These are phyloP conservation scores for Globomyces sp. DNA, from an alignment of 371 early-diverging fungal species.

Conservation along the genomic window DNA sequence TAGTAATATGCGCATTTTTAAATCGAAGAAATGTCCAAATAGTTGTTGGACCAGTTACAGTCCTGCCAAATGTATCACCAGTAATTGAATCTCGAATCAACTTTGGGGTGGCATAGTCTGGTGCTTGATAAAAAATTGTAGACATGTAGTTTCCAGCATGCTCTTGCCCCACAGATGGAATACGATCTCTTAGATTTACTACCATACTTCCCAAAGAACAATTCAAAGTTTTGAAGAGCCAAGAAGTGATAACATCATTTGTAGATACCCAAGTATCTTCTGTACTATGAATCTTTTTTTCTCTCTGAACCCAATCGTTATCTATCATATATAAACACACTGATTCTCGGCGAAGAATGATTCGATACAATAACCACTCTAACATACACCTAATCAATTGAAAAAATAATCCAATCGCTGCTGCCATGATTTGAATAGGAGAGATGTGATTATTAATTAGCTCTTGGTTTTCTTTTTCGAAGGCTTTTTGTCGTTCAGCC, in stretches of 20 bases:
- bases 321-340: too few species aligned
- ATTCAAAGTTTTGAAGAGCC: neutral
- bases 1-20: too few species aligned
- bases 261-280: conserved; percentile 1
- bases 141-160: conserved; percentile 14
- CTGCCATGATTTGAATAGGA: neutral
- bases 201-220: conserved; percentile 14
- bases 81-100: too few species aligned
- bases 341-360: neutral
- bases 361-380: neutral
- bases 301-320: neutral
- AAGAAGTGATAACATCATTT: conserved; percentile 13
- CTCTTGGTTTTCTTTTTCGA: neutral
- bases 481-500: neutral
- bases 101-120: too few species aligned
- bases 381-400: neutral
- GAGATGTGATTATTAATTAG: neutral
- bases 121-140: too few species aligned
- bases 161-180: neutral
- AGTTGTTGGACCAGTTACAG: too few species aligned
- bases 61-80: too few species aligned
- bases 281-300: neutral
- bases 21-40: too few species aligned
- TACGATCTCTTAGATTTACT: conserved; percentile 7
- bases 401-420: neutral